Base-by-base conservation (phyloP, 768 basidiomycete genomes). In the Lentinula boryana region DNA sequence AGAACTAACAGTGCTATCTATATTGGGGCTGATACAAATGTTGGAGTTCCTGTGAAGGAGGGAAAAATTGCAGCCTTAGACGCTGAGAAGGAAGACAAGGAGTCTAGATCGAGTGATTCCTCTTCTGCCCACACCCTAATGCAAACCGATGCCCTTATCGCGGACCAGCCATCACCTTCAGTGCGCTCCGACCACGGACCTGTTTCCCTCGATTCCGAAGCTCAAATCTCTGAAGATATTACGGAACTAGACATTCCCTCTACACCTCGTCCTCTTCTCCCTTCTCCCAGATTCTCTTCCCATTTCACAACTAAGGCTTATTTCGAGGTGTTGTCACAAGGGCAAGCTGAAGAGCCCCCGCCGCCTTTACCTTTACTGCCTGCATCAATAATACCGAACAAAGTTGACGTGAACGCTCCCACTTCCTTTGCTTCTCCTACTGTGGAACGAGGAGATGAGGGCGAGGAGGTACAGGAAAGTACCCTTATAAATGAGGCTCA, bases 291-390 rank as follows among this genome's bases (percentile, higher is more conserved):
- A 23, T 41, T 56, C n/a, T 56, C 55, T 10, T 40, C 55, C 6
- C 55, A 43, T 56, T 56, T 56, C 55, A 56, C 55, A 10, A 56
- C 55, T 5, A 56, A 56, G 15, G 38, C 55, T 15, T 56, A 56
- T n/a, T 56, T 56, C 21, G 55, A 56, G 0, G 9, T 56, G 10
- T 23, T 56, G 13, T 40, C 55, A 27, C 36, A 56, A 23, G 0
- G 38, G 27, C 21, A 48, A 48, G 40, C 23, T 10, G 40, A 56
- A 36, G 23, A 56, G 7, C 32, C 50, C 1, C 53, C 35, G 33
- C 53, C 55, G 5, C 55, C 55, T 38, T 32, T 56, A n/a, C 55
- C 55, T 27, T 4, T 12, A 13, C 13, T 55, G 18, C 53, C 53
- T 55, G 3, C 33, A 12, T 10, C 53, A n/a, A 35, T 8, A 38